Base-by-base conservation (phyloP, 2,329 filamentous ascomycete genomes). In the Colletotrichum paranaense region DNA sequence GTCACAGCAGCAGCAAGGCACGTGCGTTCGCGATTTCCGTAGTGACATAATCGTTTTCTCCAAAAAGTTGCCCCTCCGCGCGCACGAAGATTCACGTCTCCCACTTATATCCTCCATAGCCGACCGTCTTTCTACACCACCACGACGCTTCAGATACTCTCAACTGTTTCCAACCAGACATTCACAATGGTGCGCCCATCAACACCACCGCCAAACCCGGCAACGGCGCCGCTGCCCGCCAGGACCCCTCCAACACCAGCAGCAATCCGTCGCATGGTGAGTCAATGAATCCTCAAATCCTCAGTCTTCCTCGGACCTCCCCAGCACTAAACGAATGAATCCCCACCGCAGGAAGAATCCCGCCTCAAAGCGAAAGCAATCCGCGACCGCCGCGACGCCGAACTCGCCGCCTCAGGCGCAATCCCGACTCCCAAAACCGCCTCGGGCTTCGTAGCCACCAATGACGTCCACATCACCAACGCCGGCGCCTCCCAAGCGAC, bases 351-450 rank as follows among this genome's bases (percentile, higher is more conserved):
- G 94, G 96, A 98, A 90, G 92, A 96, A 81, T 95, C 92, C 78
- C 91, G 96, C 24, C 89, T 98, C 35, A 94, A 92, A 83, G 94
- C 97, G 68, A 98, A 98, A 88, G 95, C 95, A 2, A 87, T 95
- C 22, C 93, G 94, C 71, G 91, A 94, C 76, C 92, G 93, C 78
- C 89, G 89, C 72, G 91, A 95, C 78, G 91, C 92, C 42, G 90
- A 92, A 72, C 83, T 86, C 74, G 86, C 85, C 78, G 82, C 86
- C 73, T 78, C 86, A 62, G 84, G 86, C 75, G 81, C 81, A 57
- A 81, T 85, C 11, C 78, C 84, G 22, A 81, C 84, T 52, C 84
- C 84, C 67, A 85, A 87, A 74, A 88, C 88, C 9, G 86, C 90
- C 3, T 92, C 93, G 6, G 92, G 93, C 75, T 95, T 97, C 80